Percentiles rank a stretch among this genome's conserved stretches.
phyloP scores from a whole-genome alignment of 2,329 filamentous ascomycete genomes.

The Fusarium sterilihyphosum region DNA sequence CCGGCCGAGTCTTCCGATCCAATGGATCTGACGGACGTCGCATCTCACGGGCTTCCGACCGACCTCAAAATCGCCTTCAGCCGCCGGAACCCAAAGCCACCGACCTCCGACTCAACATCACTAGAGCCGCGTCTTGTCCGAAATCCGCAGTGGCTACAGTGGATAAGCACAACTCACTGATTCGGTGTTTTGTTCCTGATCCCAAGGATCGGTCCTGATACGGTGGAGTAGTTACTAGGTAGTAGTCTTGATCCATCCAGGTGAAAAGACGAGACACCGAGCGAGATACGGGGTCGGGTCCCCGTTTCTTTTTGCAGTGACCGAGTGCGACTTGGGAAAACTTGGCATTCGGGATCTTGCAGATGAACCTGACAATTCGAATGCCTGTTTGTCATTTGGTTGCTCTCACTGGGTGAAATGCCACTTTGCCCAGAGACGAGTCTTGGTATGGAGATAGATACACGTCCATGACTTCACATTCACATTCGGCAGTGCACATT shows the following conservation, averaged over 20 bases:
- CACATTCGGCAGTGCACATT: background rate
- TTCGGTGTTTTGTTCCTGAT: constrained; percentile 1
- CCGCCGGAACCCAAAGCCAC: constrained; percentile 6
- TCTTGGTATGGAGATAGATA: background rate
- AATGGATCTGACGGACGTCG: constrained; percentile 8
- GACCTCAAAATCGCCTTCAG: constrained; percentile 8
- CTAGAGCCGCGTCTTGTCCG: background rate
- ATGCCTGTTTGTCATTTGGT: constrained; percentile 30
- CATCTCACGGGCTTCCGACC: constrained; percentile 1
- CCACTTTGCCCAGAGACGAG: background rate
- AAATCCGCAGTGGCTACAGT: constrained; percentile 17
- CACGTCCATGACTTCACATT: background rate
- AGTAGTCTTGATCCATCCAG: background rate
- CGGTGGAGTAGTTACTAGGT: background rate
- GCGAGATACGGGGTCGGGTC: background rate
- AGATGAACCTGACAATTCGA: constrained; percentile 15
- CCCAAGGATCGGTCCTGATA: constrained; percentile 9
- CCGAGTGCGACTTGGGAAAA: background rate
- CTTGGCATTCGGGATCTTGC: constrained; percentile 35
- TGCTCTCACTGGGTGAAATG: constrained; percentile 14
- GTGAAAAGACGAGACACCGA: constrained; percentile 27
- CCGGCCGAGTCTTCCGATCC: constrained; percentile 15
- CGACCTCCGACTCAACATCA: constrained; percentile 16
- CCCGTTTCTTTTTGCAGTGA: constrained; percentile 1
- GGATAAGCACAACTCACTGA: constrained; percentile 1